Percentiles rank a stretch among this genome's conserved stretches.
Evolutionary conservation across 306 rosid genomes (phyloP).

Genomic region (Phaseolus lunatus): DNA sequence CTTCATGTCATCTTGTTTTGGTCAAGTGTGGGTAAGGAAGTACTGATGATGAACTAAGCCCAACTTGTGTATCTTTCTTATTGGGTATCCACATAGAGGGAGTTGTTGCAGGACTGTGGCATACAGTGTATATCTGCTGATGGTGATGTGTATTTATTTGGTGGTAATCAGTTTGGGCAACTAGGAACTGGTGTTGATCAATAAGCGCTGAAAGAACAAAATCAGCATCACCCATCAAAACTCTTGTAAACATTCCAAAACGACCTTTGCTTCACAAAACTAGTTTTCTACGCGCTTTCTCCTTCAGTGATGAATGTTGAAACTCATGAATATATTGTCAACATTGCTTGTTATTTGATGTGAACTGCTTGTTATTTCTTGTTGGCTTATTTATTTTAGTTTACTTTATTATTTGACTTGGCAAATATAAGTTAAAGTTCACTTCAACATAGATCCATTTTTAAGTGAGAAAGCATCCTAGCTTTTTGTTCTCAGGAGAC

Average conservation of each 20-base stretch:
- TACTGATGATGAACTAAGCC: conserved; percentile 87
- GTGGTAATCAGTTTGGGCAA: conserved; percentile 96
- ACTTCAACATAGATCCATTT: no score
- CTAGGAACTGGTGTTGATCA: conserved; percentile 91
- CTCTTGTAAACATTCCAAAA: conserved; percentile 91
- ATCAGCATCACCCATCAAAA: conserved; percentile 91
- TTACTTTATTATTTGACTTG: no score
- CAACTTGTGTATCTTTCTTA: conserved; percentile 76
- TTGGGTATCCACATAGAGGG: conserved; percentile 80
- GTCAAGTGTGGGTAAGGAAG: conserved; percentile 90
- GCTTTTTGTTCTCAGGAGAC: no score
- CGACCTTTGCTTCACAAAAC: conserved; percentile 94
- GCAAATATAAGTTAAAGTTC: no score
- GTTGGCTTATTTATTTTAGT: no score
- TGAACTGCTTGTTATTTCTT: no score
- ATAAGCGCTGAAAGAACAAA: conserved; percentile 79
- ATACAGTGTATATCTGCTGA: conserved; percentile 86
- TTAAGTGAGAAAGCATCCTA: no score
- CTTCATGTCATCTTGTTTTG: conserved; percentile 50
- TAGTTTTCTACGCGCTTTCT: conserved; percentile 77
- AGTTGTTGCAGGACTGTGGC: conserved; percentile 94
- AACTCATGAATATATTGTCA: no score
- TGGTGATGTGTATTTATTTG: conserved; percentile 93
- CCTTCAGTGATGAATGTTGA: no score
- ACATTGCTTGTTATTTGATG: no score